Evolutionary conservation across 441 rosid genomes (phyloP).

Genomic region (Corymbia calophylla): DNA sequence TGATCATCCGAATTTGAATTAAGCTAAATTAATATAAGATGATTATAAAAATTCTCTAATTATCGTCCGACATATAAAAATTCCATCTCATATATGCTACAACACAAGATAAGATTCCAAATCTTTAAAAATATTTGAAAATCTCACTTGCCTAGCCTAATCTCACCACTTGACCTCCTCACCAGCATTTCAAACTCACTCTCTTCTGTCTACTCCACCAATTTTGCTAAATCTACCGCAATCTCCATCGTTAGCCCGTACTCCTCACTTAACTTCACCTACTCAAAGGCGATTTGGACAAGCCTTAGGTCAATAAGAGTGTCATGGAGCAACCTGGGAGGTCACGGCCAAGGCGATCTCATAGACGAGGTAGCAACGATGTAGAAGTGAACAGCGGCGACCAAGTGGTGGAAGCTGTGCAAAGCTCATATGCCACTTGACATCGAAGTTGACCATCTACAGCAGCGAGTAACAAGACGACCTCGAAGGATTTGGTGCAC

Average conservation of each 20-base stretch:
- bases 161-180: not conserved
- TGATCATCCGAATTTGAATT: no score
- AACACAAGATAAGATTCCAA: no score
- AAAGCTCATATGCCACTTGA: not conserved
- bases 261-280: not conserved
- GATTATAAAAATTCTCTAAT: not conserved
- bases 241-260: no score
- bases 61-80: not conserved
- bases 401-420: not conserved
- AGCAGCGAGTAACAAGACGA: not conserved
- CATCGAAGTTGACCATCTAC: not conserved
- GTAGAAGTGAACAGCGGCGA: not conserved
- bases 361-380: not conserved
- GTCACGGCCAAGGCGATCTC: not conserved
- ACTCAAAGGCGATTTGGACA: not conserved
- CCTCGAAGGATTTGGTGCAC: not conserved
- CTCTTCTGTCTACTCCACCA: not conserved
- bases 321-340: not conserved
- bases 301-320: not conserved
- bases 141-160: not conserved
- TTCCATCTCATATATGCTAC: not conserved
- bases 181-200: not conserved
- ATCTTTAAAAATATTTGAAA: not conserved
- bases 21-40: rapidly evolving
- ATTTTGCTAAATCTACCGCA: not conserved